Evolutionary conservation across 2,329 filamentous ascomycete species (phyloP).

Genomic region (Trichoderma atrobrunneum): DNA sequence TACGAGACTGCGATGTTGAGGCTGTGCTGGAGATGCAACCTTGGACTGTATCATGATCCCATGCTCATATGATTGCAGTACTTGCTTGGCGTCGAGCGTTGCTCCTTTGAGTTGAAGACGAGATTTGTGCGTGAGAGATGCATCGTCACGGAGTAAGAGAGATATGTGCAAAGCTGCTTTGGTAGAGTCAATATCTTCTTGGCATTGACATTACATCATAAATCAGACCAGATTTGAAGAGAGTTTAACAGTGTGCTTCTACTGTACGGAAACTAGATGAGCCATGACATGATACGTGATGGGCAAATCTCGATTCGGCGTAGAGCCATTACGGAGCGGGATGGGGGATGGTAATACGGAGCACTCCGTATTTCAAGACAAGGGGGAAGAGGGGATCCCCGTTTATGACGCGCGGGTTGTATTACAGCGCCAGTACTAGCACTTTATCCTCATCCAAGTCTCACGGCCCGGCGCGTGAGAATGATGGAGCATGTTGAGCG

Average conservation of each 20-base stretch:
- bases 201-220: background rate
- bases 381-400: background rate
- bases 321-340: background rate
- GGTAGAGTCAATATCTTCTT: background rate
- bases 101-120: background rate
- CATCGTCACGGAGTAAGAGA: background rate
- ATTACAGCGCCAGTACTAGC: background rate
- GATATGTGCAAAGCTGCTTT: background rate
- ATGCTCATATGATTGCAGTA: background rate
- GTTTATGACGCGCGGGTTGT: slow-evolving; percentile 1
- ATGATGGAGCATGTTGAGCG: background rate
- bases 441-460: background rate
- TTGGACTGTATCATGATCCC: background rate
- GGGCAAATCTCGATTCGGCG: background rate
- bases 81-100: background rate
- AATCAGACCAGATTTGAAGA: background rate
- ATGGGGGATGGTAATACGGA: background rate
- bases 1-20: background rate
- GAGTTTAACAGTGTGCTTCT: background rate
- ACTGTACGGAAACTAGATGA: background rate
- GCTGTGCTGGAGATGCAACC: background rate
- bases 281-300: background rate
- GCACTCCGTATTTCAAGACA: background rate
- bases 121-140: background rate
- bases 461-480: background rate